Evolutionary conservation across 768 basidiomycete species (phyloP), one percentile per base, ranked within the genome.

Genomic region (Leccinum truebloodii): DNA sequence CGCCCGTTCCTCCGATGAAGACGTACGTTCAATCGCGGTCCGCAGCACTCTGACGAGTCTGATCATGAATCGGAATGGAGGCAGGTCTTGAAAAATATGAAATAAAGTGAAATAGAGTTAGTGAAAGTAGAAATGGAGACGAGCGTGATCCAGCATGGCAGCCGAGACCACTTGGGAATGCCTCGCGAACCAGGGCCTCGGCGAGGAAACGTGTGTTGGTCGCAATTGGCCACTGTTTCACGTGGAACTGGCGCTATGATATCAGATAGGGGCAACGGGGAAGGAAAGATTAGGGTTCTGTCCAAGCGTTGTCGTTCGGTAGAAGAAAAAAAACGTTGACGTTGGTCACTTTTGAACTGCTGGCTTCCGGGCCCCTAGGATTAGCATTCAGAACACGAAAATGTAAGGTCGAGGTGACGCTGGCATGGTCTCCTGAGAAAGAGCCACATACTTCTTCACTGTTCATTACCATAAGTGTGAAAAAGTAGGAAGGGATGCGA

Each of bases 141-240:
- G n/a, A 44, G 41, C 41, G n/a, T n/a, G 41, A 44, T n/a, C 18
- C n/a, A 44, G 9, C 39, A 44, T 44, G 41, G 41, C n/a, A 44
- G 41, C 41, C 41, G n/a, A 44, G 41, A 44, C 41, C 41, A 2
- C 41, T 44, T 44, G 41, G 41, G 9, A 44, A 44, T 28, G 55
- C 41, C 53, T 56, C 64, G 56, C 39, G 60, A 65, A 55, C 55
- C 57, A 34, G 3, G 30, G 64, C 14, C 59, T 14, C 2, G 35
- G 35, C n/a, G 59, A 51, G 55, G 34, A 53, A 54, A 54, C 54
- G 59, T 65, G 64, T 55, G 34, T 44, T 44, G 41, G 41, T 44
- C 41, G 41, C 41, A 44, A n/a, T 44, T 44, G 16, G 7, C 24
- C 37, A n/a, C n/a, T 20, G n/a, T 44, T n/a, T 44, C 41, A 44